phyloP scores from a whole-genome alignment of 179 eudicot species.

The Sideroxylon spinosum region DNA sequence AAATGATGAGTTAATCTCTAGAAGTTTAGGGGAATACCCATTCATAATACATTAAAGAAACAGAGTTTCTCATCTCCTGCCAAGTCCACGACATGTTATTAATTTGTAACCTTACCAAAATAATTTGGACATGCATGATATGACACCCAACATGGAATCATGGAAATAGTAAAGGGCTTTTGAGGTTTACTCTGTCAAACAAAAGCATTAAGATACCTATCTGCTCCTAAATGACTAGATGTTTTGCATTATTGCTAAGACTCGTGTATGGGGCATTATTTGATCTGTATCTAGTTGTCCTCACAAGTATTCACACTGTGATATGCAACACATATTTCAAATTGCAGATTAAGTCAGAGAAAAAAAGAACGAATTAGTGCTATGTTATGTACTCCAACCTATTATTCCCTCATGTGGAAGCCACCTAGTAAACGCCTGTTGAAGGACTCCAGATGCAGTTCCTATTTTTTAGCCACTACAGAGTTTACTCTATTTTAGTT shows the following conservation, averaged over 20 bases:
- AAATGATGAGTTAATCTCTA: background rate
- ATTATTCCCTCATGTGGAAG: no score
- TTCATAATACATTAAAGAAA: background rate
- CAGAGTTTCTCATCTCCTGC: background rate
- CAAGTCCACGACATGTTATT: background rate
- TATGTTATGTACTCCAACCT: no score
- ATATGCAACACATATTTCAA: no score
- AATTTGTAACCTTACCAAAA: background rate
- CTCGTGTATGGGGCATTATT: background rate
- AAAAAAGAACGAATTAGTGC: constrained; percentile 1
- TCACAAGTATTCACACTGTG: background rate
- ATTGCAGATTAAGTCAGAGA: background rate
- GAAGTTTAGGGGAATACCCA: background rate
- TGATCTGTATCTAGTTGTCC: background rate
- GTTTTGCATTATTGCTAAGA: background rate
- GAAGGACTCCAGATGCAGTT: constrained; percentile 9
- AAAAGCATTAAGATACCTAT: background rate
- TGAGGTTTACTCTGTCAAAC: background rate
- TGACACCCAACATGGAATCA: background rate
- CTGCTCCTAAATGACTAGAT: background rate
- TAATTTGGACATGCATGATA: background rate
- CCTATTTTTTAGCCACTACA: background rate
- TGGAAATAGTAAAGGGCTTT: background rate
- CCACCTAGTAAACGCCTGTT: background rate
- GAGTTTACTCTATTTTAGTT: background rate